A percentile compares a stretch with the other conserved stretches of the same genome.
Conservation (phyloP, 495 filamentous ascomycete species). For the Diplogelasinospora grovesii region DNA sequence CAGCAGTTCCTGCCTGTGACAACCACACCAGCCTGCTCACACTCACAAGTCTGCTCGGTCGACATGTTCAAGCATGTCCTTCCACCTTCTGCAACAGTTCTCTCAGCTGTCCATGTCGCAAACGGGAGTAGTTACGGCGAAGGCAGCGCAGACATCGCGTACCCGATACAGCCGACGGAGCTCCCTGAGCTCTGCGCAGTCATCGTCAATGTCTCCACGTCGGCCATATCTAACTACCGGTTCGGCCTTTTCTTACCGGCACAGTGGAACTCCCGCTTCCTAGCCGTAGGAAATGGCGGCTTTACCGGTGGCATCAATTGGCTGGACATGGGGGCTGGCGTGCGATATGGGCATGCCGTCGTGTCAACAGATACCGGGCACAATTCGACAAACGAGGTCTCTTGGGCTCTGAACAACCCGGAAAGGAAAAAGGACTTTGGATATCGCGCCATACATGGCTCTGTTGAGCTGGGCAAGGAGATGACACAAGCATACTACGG, state of each 20-base stretch:
- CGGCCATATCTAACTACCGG: constrained; percentile 31
- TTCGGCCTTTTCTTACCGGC: constrained; percentile 40
- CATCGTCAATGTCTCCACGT: constrained; percentile 37
- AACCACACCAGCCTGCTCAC: no score
- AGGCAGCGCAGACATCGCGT: constrained; percentile 26
- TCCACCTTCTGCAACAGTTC: background rate
- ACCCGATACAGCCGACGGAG: constrained; percentile 34
- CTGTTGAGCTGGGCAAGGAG: constrained; percentile 23
- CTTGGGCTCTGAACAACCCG: constrained; percentile 42
- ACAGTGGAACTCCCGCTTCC: constrained; percentile 44
- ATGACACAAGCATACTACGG: constrained; percentile 15
- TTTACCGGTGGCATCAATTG: constrained; percentile 50
- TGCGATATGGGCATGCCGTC: constrained; percentile 42
- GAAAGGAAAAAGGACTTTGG: constrained; percentile 38
- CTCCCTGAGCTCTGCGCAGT: constrained; percentile 44
- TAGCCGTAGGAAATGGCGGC: constrained; percentile 45
- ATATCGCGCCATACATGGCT: constrained; percentile 45
- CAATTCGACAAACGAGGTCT: constrained; percentile 32
- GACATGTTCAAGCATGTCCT: constrained; percentile 2
- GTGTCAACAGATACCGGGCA: constrained; percentile 54
- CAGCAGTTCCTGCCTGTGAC: no score
- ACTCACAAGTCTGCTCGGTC: no score
- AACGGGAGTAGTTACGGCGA: constrained; percentile 24
- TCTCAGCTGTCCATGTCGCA: background rate
- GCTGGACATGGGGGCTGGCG: constrained; percentile 44